Base-by-base conservation (phyloP, 306 rosid genomes). In the Mimosa bimucronata region DNA sequence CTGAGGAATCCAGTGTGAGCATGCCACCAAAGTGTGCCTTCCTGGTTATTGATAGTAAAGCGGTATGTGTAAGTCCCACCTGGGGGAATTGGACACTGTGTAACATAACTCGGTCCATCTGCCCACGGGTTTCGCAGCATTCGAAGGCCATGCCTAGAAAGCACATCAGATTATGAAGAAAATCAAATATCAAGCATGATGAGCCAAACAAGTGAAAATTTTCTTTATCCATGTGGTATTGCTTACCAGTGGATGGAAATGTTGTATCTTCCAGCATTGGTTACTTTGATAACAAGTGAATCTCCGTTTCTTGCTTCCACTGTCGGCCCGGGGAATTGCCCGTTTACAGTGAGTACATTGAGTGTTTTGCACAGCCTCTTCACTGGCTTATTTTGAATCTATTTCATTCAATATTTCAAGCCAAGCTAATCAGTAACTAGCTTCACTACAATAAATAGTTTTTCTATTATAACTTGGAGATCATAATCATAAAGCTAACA, bases 1-100 rank as follows among this genome's bases (percentile, higher is more conserved):
- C 98, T 86, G 29, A 95, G 88, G 88, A 93, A 95, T 58, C 87
- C 68, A 66, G 90, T 88, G 81, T 95, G 98, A 80, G 98, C 98
- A 82, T 95, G 98, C 98, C 98, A 95, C 98, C 98, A 95, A 30
- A 95, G 79, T 2, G 98, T 95, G 12, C 98, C 98, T 75, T 92
- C 97, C 66, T 91, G 98, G 73, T 90, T 83, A 79, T 74, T 79
- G 76, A 95, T 95, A 16, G 92, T 90, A 84, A 91, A 90, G 2
- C 98, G 89, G 76, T 95, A 95, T 38, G 98, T 95, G 88, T 95
- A 95, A 79, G 89, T 91, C 21, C 84, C 98, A 11, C 97, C 97
- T 12, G 98, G 96, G 82, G 86, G 87, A 74, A 95, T 95, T 19
- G 98, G 94, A 84, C 98, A 95, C 69, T 95, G 98, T 37, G 98